Conservation (phyloP, 1,284 basidiomycete genomes). For the Cryptococcus maquisensis region DNA sequence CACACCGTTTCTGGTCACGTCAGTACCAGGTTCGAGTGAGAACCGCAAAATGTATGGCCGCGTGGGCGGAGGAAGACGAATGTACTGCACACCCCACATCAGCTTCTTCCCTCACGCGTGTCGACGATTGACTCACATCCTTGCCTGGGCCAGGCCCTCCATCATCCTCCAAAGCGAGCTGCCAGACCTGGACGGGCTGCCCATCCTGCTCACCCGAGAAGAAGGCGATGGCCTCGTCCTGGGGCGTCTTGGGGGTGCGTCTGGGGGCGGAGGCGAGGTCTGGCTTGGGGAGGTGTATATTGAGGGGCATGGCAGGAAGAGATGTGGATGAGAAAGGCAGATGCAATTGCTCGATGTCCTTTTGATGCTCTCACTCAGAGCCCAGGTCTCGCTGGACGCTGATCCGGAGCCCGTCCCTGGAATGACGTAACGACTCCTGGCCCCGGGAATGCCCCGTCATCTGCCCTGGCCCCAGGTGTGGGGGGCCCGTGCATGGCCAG, state of each 20-base stretch:
- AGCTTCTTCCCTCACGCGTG: not conserved
- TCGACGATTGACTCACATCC: constrained; percentile 57
- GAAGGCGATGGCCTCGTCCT: constrained; percentile 84
- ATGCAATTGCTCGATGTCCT: no score
- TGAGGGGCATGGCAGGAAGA: not conserved
- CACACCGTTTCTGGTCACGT: constrained; percentile 78
- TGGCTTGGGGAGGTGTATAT: not conserved
- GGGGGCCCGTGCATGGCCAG: no score
- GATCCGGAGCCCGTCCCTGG: no score
- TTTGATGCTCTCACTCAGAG: no score
- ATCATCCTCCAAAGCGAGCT: constrained; percentile 77
- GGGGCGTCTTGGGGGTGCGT: constrained; percentile 71
- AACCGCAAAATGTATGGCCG: constrained; percentile 83
- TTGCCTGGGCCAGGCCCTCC: constrained; percentile 80
- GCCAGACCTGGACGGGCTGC: constrained; percentile 72
- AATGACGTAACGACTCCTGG: no score
- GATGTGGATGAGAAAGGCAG: not conserved
- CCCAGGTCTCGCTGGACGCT: no score
- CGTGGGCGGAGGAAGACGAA: constrained; percentile 86
- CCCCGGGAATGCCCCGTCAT: no score
- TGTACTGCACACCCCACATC: constrained; percentile 62
- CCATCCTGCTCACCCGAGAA: constrained; percentile 59
- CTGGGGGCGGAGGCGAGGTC: not conserved
- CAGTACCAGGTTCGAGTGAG: constrained; percentile 80
- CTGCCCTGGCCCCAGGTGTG: no score